A percentile compares a stretch with the other conserved stretches of the same genome.
These are phyloP conservation scores for Sugiyamaella novakii DNA, from an alignment of 1,139 yeast genomes.

Conservation along the genomic window DNA sequence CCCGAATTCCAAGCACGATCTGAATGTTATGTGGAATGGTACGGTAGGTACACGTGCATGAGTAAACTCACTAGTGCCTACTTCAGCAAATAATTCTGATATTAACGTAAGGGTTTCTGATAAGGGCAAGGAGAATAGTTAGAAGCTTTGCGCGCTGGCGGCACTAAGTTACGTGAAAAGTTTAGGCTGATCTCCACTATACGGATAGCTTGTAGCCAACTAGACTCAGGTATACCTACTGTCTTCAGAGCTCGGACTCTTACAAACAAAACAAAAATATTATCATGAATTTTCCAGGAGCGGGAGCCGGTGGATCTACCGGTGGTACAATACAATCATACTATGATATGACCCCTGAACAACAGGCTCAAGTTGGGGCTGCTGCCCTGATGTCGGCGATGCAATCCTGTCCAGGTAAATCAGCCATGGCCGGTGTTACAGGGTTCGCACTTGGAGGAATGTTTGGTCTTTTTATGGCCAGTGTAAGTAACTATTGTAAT, in stretches of 20 bases:
- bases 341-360: conserved; percentile 82
- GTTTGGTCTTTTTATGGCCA: conserved; percentile 95
- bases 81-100: no score
- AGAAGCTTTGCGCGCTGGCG: conserved; percentile 1
- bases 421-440: conserved; percentile 87
- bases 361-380: conserved; percentile 94
- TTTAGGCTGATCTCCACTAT: neutral
- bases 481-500: conserved; percentile 48
- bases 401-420: conserved; percentile 95
- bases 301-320: conserved; percentile 26
- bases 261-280: neutral
- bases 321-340: conserved; percentile 39
- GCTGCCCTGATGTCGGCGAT: conserved; percentile 75
- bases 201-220: neutral
- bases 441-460: conserved; percentile 97
- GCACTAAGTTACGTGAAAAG: conserved; percentile 1
- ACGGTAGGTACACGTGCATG: no score
- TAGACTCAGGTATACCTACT: no score
- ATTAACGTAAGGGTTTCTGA: no score
- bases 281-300: conserved; percentile 13
- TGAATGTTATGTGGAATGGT: no score
- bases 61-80: no score
- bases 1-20: no score
- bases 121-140: neutral
- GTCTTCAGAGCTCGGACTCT: no score